Base-by-base conservation (phyloP, 345 rosid genomes). In the Litchi chinensis region DNA sequence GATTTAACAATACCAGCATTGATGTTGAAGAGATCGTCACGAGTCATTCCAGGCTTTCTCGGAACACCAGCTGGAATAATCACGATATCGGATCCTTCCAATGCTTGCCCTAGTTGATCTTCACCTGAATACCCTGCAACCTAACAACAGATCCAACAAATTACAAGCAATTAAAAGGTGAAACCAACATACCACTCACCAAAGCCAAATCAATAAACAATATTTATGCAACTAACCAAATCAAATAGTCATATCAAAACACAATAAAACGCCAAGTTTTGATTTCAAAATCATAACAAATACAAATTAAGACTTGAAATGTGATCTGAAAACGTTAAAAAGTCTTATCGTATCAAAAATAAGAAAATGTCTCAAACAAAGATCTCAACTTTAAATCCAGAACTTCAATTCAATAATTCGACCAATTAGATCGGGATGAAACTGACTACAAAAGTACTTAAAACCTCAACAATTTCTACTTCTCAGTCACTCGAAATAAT, bases 11-110 rank as follows among this genome's bases (percentile, higher is more conserved):
- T 91, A 28, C 90, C 89, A 77, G 87, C 90, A 81, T 91, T 88
- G n/a, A 87, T 90, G 70, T 91, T 90, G 86, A 88, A 89, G 48
- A 89, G 90, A 82, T 89, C 95, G 60, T 91, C 95, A 76, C 93
- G 89, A n/a, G 93, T 91, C 93, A 91, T 91, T 50, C 95, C 93
- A 52, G 93, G 95, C 78, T 88, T 91, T 83, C 95, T 91, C 0
- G 95, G 93, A 11, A 91, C 95, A 81, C 93, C 93, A 73, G 95
- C 93, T 0, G 95, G 95, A 22, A 90, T 90, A 77, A 91, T 79
- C 39, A 91, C 91, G 19, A 91, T 83, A 73, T 91, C 91, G 64
- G 90, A 88, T 39, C 93, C 93, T 71, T 88, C 88, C 5, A 90
- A 85, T 44, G 88, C 90, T 73, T 81, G 65, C 0, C 79, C 82